Conservation (phyloP, 2,329 filamentous ascomycete genomes). For the Pseudogymnoascus sp. region DNA sequence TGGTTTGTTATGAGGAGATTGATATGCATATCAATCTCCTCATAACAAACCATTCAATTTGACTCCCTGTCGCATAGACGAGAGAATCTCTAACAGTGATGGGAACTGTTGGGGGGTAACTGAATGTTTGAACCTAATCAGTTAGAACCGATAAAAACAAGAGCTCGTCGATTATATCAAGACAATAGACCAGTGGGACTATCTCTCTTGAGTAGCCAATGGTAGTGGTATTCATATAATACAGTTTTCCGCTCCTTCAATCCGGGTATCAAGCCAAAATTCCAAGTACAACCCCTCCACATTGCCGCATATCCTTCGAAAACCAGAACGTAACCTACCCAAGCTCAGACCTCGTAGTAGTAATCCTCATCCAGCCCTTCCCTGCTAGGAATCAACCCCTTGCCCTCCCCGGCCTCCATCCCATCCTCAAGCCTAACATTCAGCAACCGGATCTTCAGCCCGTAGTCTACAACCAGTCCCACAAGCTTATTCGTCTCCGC, state of each 20-base stretch:
- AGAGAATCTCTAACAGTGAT: background rate
- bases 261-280: slow-evolving; percentile 9
- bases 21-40: no score
- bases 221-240: background rate
- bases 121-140: background rate
- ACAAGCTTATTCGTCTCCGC: slow-evolving; percentile 88
- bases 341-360: slow-evolving; percentile 65
- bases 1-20: background rate
- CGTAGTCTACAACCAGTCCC: slow-evolving; percentile 77
- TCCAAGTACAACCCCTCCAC: slow-evolving; percentile 11
- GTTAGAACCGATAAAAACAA: background rate
- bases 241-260: slow-evolving; percentile 7
- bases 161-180: background rate
- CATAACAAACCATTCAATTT: no score
- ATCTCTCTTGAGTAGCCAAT: background rate
- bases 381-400: slow-evolving; percentile 68
- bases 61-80: background rate
- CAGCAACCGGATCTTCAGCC: slow-evolving; percentile 81
- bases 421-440: slow-evolving; percentile 80
- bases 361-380: slow-evolving; percentile 88
- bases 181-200: background rate
- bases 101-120: background rate
- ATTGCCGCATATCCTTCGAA: background rate
- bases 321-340: background rate
- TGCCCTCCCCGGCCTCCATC: slow-evolving; percentile 52